These are phyloP conservation scores for Magnolia sinica DNA, from an alignment of 164 flowering plant genomes.

Conservation along the genomic window DNA sequence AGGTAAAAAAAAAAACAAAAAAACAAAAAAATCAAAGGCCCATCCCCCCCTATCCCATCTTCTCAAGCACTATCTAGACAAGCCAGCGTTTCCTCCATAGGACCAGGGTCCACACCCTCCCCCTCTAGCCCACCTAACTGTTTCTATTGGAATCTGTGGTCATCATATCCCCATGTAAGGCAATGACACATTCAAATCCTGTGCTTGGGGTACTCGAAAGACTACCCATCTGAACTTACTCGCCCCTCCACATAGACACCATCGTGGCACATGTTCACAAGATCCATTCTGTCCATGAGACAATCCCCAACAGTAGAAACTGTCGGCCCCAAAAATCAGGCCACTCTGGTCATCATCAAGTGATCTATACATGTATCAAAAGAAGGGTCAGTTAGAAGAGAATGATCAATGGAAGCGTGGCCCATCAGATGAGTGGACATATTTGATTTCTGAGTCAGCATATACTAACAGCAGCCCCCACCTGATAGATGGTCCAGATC, in stretches of 20 bases:
- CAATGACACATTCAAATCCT: slow-evolving; percentile 17
- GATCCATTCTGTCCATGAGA: background rate
- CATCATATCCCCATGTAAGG: slow-evolving; percentile 26
- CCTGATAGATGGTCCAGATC: background rate
- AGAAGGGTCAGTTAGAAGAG: background rate
- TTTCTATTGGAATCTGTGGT: slow-evolving; percentile 33
- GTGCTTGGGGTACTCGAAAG: background rate
- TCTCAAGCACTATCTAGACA: slow-evolving; percentile 44
- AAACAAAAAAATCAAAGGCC: background rate
- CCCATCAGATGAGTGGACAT: background rate
- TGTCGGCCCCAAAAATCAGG: background rate
- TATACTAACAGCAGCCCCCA: background rate
- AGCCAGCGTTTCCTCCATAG: slow-evolving; percentile 27
- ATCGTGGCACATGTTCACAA: background rate
- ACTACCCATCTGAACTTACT: background rate
- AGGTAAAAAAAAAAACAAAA: background rate
- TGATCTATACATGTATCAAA: too few species aligned
- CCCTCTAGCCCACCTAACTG: slow-evolving; percentile 16
- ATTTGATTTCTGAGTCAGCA: too few species aligned
- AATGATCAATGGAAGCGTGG: background rate
- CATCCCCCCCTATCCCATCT: slow-evolving; percentile 13
- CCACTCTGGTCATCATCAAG: background rate
- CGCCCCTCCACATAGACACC: background rate
- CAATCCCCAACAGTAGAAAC: background rate
- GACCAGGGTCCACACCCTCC: slow-evolving; percentile 29